Evolutionary conservation across 1,284 basidiomycete species (phyloP), one percentile per base, ranked within the genome.

Genomic region (Waitea zeae): DNA sequence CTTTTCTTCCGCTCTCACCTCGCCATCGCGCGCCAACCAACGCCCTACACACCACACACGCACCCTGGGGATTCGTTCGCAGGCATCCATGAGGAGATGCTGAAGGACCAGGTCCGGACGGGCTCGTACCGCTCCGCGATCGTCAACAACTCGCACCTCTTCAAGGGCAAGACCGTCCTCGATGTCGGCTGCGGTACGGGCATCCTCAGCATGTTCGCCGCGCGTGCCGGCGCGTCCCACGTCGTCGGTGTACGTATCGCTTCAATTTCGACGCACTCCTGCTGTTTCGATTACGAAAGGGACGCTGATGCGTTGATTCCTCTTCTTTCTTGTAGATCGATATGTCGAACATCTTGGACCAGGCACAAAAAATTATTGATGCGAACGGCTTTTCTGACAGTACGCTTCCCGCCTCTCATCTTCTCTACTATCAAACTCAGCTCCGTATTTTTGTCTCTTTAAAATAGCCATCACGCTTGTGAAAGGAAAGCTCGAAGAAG

Each of bases 291-390:
- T 34, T 15, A 11, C n/a, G 24, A 11, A 9, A 5, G 5, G 17
- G 17, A 19, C 30, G 20, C 32, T 20, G 32, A 26, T 15, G 20
- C 32, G 14, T 30, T n/a, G n/a, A 35, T 29, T 15, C 30, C 15
- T 17, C 34, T n/a, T n/a, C n/a, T n/a, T n/a, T n/a, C n/a, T 7
- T 6, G n/a, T 36, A 88, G 84, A 93, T 99, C 55, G 95, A 99
- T 61, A 98, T 98, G 95, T 96, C 89, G 44, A 97, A 98, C 62
- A 99, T 99, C 60, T 86, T 97, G 52, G 93, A 97, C 62, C 92
- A 98, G 64, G 95, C 95, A 4, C 74, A 81, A 62, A 92, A 90
- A 61, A 98, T 98, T 46, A 76, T 97, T 44, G 80, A 90, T 47
- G 84, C 87, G 12, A 99, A 99, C 49, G 92, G 92, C 34, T 95